phyloP scores from a whole-genome alignment of 2,329 filamentous ascomycete species.

The Periconia macrospinosa region DNA sequence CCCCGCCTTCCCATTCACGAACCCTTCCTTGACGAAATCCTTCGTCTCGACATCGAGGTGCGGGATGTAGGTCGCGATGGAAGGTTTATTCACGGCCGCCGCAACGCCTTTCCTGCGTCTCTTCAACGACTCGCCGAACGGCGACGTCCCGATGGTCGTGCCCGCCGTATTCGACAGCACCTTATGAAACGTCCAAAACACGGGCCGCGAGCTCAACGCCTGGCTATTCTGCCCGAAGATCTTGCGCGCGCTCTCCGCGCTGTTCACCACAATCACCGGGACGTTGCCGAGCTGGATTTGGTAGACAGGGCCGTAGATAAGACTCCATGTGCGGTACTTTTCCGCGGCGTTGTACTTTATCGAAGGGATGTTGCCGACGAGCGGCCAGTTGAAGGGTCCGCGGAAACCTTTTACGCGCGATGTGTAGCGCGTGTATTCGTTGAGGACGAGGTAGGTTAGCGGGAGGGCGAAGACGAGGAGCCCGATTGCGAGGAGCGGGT shows the following conservation, averaged over 20 bases:
- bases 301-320: constrained; percentile 46
- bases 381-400: constrained; percentile 43
- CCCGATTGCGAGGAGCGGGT: constrained; percentile 28
- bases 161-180: constrained; percentile 67
- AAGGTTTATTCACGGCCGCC: constrained; percentile 66
- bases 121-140: constrained; percentile 67
- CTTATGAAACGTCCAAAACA: constrained; percentile 52
- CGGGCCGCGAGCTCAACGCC: constrained; percentile 45
- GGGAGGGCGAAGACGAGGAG: constrained; percentile 31
- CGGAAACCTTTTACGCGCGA: constrained; percentile 42
- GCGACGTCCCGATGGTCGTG: constrained; percentile 69
- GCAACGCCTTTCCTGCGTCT: constrained; percentile 66
- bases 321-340: constrained; percentile 48
- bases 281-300: constrained; percentile 52
- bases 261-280: constrained; percentile 49
- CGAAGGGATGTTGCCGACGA: constrained; percentile 48
- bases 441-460: constrained; percentile 38
- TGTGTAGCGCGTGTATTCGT: constrained; percentile 40
- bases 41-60: constrained; percentile 66
- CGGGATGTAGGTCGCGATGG: constrained; percentile 63
- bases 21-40: constrained; percentile 64
- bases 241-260: constrained; percentile 43
- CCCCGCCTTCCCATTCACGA: constrained; percentile 60
- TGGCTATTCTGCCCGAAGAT: constrained; percentile 48
- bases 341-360: constrained; percentile 48